Conservation (phyloP, 352 stramenopile species). For the Globisporangium irregulare region DNA sequence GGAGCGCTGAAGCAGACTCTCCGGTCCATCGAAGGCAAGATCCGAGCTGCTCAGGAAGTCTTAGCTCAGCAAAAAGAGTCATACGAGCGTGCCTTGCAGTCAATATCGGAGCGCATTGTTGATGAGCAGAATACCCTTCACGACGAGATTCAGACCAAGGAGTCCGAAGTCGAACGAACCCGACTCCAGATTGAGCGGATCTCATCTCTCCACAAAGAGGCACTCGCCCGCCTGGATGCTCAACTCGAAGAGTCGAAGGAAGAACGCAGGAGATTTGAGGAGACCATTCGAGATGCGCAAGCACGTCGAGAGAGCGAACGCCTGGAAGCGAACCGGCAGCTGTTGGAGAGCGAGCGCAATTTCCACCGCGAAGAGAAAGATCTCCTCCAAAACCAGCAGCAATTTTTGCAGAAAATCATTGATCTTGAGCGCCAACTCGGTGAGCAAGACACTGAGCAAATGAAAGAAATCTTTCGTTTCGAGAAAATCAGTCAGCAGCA, state of each 20-base stretch:
- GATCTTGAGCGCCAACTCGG: constrained; percentile 61
- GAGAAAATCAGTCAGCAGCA: constrained; percentile 57
- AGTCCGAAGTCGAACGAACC: constrained; percentile 53
- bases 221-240: constrained; percentile 37
- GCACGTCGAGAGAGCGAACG: constrained; percentile 45
- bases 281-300: constrained; percentile 31
- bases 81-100: constrained; percentile 55
- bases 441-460: constrained; percentile 61
- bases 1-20: constrained; percentile 43
- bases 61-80: constrained; percentile 61
- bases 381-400: constrained; percentile 59
- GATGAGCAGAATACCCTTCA: constrained; percentile 43
- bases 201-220: constrained; percentile 56
- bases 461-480: constrained; percentile 59
- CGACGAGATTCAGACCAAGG: constrained; percentile 60
- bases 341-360: constrained; percentile 60
- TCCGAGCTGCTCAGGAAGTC: constrained; percentile 52
- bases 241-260: constrained; percentile 60
- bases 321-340: constrained; percentile 42
- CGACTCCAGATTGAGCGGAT: constrained; percentile 55
- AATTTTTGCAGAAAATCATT: constrained; percentile 58
- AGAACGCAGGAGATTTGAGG: constrained; percentile 51
- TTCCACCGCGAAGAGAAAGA: constrained; percentile 71
- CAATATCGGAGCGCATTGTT: constrained; percentile 45
- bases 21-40: constrained; percentile 52